phyloP scores from a whole-genome alignment of 805 yeast genomes.

The Myxozyma kluyveri region DNA sequence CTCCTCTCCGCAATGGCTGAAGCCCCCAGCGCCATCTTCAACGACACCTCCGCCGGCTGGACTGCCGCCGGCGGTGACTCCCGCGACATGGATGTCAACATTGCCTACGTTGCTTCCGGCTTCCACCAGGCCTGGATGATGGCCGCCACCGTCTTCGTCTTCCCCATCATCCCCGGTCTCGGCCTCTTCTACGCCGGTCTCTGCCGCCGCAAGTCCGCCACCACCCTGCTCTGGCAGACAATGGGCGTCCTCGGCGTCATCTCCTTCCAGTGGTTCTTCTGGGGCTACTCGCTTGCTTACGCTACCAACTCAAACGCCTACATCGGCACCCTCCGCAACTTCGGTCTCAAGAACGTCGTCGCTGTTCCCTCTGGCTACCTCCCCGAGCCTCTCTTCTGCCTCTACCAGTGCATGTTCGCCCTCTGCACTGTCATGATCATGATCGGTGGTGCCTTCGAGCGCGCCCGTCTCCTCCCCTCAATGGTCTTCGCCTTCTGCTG shows the following conservation, averaged over 20 bases:
- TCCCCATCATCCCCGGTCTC: conserved; percentile 96
- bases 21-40: conserved; percentile 24
- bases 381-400: conserved; percentile 89
- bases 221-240: conserved; percentile 90
- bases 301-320: conserved; percentile 66
- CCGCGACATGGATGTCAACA: conserved; percentile 60
- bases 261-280: conserved; percentile 94
- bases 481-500: conserved; percentile 90
- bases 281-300: conserved; percentile 94
- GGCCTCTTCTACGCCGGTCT: conserved; percentile 91
- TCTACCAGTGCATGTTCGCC: conserved; percentile 97
- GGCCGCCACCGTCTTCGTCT: conserved; percentile 57
- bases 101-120: conserved; percentile 54
- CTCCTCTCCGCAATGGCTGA: conserved; percentile 22
- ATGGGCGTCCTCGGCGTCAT: conserved; percentile 82
- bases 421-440: conserved; percentile 86
- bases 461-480: conserved; percentile 95
- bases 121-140: conserved; percentile 78
- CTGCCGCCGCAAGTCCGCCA: conserved; percentile 92
- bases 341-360: conserved; percentile 74
- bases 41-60: conserved; percentile 27
- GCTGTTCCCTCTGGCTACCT: conserved; percentile 69
- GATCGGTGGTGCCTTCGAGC: conserved; percentile 97
- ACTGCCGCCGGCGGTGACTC: conserved; percentile 60
- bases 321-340: conserved; percentile 77